Percentiles rank a stretch among this genome's conserved stretches.
Conservation (phyloP, 2,329 filamentous ascomycete species). For the Xylariaceae sp. region DNA sequence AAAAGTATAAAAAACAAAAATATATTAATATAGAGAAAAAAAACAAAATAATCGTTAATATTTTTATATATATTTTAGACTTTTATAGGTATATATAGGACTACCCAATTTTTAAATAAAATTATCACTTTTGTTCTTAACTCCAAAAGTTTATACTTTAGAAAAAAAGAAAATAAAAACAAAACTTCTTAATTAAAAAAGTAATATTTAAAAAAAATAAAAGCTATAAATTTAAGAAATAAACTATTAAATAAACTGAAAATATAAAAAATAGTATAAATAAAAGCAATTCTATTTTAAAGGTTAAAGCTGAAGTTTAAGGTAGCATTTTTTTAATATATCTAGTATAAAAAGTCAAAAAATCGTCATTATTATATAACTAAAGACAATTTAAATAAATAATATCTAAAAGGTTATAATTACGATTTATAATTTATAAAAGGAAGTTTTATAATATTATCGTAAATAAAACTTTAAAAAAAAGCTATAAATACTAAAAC, state of each 20-base stretch:
- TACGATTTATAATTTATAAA: not conserved
- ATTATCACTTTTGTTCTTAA: too few species aligned
- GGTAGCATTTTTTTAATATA: not conserved
- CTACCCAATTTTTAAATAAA: not conserved
- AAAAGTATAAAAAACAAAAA: not conserved
- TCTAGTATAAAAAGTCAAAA: not conserved
- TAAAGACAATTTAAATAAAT: not conserved
- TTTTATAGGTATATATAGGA: not conserved
- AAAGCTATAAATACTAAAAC: not conserved
- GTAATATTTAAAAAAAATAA: too few species aligned
- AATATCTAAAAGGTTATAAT: not conserved
- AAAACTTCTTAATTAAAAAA: too few species aligned
- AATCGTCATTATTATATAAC: not conserved
- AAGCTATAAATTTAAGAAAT: too few species aligned
- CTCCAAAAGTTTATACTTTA: too few species aligned
- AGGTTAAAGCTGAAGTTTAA: not conserved
- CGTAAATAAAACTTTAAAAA: not conserved
- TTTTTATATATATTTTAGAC: not conserved
- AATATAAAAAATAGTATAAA: not conserved
- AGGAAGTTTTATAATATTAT: not conserved
- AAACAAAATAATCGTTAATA: not conserved
- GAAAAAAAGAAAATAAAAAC: too few species aligned
- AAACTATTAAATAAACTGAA: too few species aligned
- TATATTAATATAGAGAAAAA: not conserved
- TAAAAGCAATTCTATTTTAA: not conserved